A percentile compares a stretch with the other conserved stretches of the same genome.
These are phyloP conservation scores for Salvia miltiorrhiza DNA, from an alignment of 257 asterid genomes.

Conservation along the genomic window DNA sequence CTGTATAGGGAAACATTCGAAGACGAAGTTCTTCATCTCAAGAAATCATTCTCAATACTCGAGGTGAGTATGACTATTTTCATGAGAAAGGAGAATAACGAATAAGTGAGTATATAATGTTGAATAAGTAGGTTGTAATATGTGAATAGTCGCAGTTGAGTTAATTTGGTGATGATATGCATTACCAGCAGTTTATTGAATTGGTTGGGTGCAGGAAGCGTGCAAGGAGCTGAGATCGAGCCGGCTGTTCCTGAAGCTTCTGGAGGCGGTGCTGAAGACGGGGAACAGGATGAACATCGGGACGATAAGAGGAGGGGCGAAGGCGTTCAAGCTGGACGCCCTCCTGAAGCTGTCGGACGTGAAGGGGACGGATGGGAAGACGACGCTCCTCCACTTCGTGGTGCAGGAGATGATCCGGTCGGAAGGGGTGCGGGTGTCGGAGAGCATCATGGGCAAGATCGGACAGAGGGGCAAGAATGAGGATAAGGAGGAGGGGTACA, in stretches of 20 bases:
- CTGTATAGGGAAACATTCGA: slow-evolving; percentile 80
- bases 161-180: no score
- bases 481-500: slow-evolving; percentile 72
- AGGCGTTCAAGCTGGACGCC: slow-evolving; percentile 89
- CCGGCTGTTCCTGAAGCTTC: slow-evolving; percentile 82
- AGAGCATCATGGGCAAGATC: slow-evolving; percentile 96
- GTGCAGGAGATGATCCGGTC: slow-evolving; percentile 87
- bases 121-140: no score
- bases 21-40: slow-evolving; percentile 81
- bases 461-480: slow-evolving; percentile 39
- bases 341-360: slow-evolving; percentile 90
- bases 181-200: no score
- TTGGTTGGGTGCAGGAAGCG: no score
- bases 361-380: slow-evolving; percentile 90
- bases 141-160: no score
- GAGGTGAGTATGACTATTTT: no score
- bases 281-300: slow-evolving; percentile 97
- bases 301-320: slow-evolving; percentile 91
- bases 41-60: slow-evolving; percentile 79
- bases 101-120: no score
- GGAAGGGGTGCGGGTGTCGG: slow-evolving; percentile 78
- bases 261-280: slow-evolving; percentile 90
- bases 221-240: slow-evolving; percentile 92
- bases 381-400: slow-evolving; percentile 91
- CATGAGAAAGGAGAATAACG: no score